Evolutionary conservation across 164 flowering plant species (phyloP), one percentile per base, ranked within the genome.

Genomic region (Taxillus chinensis): DNA sequence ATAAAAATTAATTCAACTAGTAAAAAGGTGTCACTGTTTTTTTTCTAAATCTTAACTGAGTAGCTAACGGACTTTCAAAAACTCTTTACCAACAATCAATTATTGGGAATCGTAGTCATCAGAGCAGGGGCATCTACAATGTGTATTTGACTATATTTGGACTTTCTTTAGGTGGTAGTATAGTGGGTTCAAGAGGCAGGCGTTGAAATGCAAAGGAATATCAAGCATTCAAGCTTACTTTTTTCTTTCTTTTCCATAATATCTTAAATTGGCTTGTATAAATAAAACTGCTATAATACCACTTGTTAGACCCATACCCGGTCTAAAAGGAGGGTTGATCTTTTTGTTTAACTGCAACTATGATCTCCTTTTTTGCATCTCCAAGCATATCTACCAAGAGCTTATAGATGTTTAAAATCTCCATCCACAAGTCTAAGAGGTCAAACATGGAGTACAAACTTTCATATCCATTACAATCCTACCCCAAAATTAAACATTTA

Each of bases 381-480:
- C 51, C 43, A 41, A 63, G 46, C 17, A 7, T 49, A 0, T 40
- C 59, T 54, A 8, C 0, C 15, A 43, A 39, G 45, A 64, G 27
- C 52, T 61, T 53, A 55, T 45, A n/a, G 61, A 43, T 3, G 67
- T 17, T 57, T 64, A 37, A 1, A 4, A 17, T 64, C 67, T 7
- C 54, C 54, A 40, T 55, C 53, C 43, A 57, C 67, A 57, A 55
- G 60, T 5, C 55, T 6, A 46, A 64, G 67, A 43, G 57, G 55
- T 27, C 46, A 43, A 17, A 64, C 60, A 27, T 3, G 61, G 54
- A 5, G 12, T 15, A 7, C 56, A 45, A 11, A 57, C 61, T 5
- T 27, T 55, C 15, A 64, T 13, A 40, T 54, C 43, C 5, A 45
- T 7, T 10, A 2, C 38, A 4, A 57, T 11, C 3, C 3, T 14